Percentiles rank a stretch among this genome's conserved stretches.
phyloP scores from a whole-genome alignment of 371 early-diverging fungal genomes.

The Zychaea mexicana region DNA sequence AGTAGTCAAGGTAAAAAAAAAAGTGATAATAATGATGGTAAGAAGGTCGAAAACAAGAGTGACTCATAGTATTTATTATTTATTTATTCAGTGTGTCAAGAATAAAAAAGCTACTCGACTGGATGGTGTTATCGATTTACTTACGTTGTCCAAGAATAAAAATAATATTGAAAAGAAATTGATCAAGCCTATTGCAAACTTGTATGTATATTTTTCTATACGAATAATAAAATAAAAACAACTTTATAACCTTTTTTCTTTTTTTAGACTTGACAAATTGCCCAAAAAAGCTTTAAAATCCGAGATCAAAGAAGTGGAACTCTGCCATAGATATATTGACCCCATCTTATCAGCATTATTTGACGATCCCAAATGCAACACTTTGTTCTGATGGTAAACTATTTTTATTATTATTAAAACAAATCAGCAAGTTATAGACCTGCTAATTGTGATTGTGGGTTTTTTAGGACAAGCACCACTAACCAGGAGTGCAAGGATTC shows the following conservation, averaged over 20 bases:
- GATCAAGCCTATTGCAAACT: neutral
- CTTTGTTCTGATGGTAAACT: slow-evolving; percentile 8
- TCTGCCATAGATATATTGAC: slow-evolving; percentile 4
- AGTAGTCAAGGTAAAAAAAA: too few relatives aligned
- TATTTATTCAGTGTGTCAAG: neutral
- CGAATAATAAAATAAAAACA: neutral
- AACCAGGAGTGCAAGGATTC: neutral
- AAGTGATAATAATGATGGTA: too few relatives aligned
- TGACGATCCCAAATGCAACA: slow-evolving; percentile 1
- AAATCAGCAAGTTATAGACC: neutral
- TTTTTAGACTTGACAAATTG: neutral
- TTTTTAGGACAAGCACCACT: neutral
- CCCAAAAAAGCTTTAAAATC: neutral
- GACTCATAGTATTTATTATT: neutral
- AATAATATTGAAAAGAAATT: neutral
- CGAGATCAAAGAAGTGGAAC: neutral
- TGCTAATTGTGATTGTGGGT: neutral
- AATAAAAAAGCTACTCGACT: neutral
- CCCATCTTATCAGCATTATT: slow-evolving; percentile 2
- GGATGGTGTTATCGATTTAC: neutral
- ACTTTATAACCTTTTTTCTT: neutral
- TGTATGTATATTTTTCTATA: slow-evolving; percentile 1
- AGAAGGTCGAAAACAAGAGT: neutral
- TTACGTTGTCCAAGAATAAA: neutral
- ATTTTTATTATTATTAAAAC: neutral